These are phyloP conservation scores for Lizanozyma gosingica DNA, from an alignment of 1,139 yeast species.

Conservation along the genomic window DNA sequence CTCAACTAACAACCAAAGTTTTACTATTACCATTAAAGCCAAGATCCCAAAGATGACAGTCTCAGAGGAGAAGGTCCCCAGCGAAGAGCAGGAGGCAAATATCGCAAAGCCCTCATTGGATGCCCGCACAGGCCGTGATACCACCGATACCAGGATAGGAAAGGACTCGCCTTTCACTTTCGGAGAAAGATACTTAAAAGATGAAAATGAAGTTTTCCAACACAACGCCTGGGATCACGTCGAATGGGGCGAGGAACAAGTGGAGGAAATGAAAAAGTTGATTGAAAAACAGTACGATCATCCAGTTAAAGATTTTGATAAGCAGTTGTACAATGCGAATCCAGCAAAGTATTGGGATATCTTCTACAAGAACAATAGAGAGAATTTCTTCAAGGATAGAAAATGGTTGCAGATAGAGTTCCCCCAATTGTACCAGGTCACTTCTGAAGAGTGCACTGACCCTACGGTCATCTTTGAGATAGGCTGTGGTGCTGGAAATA, in stretches of 20 bases:
- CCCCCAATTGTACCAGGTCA: constrained; percentile 73
- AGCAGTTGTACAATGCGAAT: constrained; percentile 63
- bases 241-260: constrained; percentile 93
- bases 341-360: constrained; percentile 97
- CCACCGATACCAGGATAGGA: constrained; percentile 54
- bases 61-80: background rate
- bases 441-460: constrained; percentile 57
- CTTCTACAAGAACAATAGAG: constrained; percentile 82
- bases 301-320: constrained; percentile 85
- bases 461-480: constrained; percentile 74
- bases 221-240: constrained; percentile 99
- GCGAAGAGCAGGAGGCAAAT: background rate
- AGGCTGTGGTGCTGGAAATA: constrained; percentile 99
- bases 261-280: constrained; percentile 62
- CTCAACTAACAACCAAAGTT: too few relatives aligned
- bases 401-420: constrained; percentile 95
- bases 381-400: constrained; percentile 91
- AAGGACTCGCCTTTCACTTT: constrained; percentile 87
- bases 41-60: background rate
- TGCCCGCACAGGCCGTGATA: background rate
- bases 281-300: constrained; percentile 66
- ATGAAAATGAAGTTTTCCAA: constrained; percentile 76
- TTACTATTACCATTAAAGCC: too few relatives aligned
- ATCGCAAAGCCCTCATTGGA: background rate
- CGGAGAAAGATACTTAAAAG: constrained; percentile 72